These are phyloP conservation scores for Daldinia loculata DNA, from an alignment of 495 filamentous ascomycete species.

Conservation along the genomic window DNA sequence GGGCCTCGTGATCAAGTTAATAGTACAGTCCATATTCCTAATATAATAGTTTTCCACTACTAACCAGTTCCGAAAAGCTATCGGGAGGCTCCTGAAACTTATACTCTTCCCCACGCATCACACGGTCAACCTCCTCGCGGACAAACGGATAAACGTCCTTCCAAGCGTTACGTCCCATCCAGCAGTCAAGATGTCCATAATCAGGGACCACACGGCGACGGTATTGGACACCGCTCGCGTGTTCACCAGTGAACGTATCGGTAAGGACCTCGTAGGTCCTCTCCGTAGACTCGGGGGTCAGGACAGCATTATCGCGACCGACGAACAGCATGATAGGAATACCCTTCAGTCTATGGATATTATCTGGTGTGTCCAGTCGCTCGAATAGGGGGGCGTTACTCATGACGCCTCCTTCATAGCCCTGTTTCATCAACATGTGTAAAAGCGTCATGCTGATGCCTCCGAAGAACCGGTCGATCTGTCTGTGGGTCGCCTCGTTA, in stretches of 20 bases:
- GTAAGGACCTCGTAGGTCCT: slow-evolving; percentile 65
- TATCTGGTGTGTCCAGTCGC: slow-evolving; percentile 57
- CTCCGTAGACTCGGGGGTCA: slow-evolving; percentile 65
- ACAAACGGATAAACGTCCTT: slow-evolving; percentile 71
- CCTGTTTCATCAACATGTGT: slow-evolving; percentile 66
- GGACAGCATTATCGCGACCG: slow-evolving; percentile 68
- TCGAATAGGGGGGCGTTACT: slow-evolving; percentile 57
- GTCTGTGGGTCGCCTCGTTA: slow-evolving; percentile 69
- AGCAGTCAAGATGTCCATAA: slow-evolving; percentile 74
- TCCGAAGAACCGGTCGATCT: slow-evolving; percentile 68
- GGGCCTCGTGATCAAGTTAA: neutral
- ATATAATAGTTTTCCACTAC: slow-evolving; percentile 53
- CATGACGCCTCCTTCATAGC: slow-evolving; percentile 60
- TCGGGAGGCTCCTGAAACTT: slow-evolving; percentile 54
- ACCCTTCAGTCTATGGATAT: slow-evolving; percentile 60
- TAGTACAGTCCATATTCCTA: slow-evolving; percentile 15
- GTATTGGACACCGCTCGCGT: slow-evolving; percentile 54
- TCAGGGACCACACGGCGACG: slow-evolving; percentile 63
- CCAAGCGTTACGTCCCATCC: slow-evolving; percentile 70
- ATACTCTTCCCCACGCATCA: slow-evolving; percentile 52
- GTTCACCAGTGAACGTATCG: slow-evolving; percentile 54
- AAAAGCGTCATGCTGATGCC: slow-evolving; percentile 69
- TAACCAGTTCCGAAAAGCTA: slow-evolving; percentile 52
- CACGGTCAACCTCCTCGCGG: slow-evolving; percentile 62
- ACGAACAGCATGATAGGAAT: slow-evolving; percentile 67